Percentiles rank a stretch among this genome's conserved stretches.
Conservation (phyloP, 1,139 yeast species). For the Protomyces lactucae-debilis region DNA sequence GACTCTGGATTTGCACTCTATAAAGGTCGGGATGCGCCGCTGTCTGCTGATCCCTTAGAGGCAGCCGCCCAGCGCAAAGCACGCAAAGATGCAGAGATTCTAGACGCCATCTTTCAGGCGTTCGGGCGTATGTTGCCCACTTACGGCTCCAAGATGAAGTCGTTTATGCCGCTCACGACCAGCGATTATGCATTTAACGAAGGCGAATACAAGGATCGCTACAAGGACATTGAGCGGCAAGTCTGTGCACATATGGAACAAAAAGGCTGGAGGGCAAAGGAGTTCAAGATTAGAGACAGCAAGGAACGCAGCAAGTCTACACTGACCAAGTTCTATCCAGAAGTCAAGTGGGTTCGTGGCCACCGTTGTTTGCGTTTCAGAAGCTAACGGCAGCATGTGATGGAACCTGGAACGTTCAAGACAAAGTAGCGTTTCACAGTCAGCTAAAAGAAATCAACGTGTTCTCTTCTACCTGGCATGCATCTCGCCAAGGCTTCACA, state of each 20-base stretch:
- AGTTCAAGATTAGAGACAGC: conserved; percentile 6
- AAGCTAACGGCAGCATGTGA: not conserved
- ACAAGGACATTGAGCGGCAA: conserved; percentile 16
- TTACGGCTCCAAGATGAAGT: conserved; percentile 20
- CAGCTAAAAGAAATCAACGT: not conserved
- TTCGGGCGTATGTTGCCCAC: conserved; percentile 16
- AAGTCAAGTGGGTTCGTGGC: conserved; percentile 13
- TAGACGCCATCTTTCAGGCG: conserved; percentile 21
- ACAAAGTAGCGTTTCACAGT: not conserved
- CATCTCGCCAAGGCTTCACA: not conserved
- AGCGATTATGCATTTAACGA: conserved; percentile 21
- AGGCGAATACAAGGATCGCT: conserved; percentile 21
- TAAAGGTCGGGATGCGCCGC: not conserved
- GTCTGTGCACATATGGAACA: conserved; percentile 11
- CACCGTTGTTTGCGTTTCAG: not conserved
- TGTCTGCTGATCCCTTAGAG: conserved; percentile 10
- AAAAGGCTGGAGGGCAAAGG: conserved; percentile 21
- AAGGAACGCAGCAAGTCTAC: conserved; percentile 16
- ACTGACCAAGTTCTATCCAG: conserved; percentile 14
- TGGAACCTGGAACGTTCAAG: not conserved
- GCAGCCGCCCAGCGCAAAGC: conserved; percentile 15
- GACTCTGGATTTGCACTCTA: conserved; percentile 8
- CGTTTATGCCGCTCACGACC: conserved; percentile 11
- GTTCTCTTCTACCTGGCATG: not conserved
- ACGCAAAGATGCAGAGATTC: conserved; percentile 10